Conservation (phyloP, 1,139 yeast species). For the Yamadazyma buinensis region DNA sequence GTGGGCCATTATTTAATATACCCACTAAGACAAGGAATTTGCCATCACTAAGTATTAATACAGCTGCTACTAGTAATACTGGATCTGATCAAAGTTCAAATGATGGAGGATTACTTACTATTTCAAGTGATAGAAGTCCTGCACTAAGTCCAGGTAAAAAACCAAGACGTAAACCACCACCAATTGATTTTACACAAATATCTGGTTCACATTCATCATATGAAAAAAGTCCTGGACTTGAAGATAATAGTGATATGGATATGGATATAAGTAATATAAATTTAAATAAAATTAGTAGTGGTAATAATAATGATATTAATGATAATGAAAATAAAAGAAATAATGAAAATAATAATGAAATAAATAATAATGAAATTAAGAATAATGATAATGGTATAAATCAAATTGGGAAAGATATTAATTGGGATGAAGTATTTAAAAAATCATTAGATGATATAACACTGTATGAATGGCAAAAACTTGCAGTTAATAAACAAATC, state of each 20-base stretch:
- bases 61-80: neutral
- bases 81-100: neutral
- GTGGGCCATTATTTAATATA: constrained; percentile 26
- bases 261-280: neutral
- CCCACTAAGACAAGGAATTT: constrained; percentile 15
- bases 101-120: no score
- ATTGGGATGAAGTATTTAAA: constrained; percentile 4
- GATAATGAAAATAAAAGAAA: neutral
- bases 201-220: constrained; percentile 25
- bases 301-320: neutral
- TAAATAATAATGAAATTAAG: neutral
- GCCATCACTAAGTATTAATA: constrained; percentile 10
- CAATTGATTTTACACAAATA: constrained; percentile 36
- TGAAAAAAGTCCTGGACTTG: constrained; percentile 2
- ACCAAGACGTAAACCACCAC: constrained; percentile 41
- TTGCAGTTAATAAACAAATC: constrained; percentile 46
- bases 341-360: neutral
- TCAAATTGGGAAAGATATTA: neutral
- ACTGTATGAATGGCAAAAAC: constrained; percentile 73
- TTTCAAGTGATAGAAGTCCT: neutral
- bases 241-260: neutral
- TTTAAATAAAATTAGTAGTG: neutral
- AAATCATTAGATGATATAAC: constrained; percentile 53
- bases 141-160: constrained; percentile 13
- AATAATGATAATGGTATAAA: neutral